A percentile compares a stretch with the other conserved stretches of the same genome.
Evolutionary conservation across 1,284 basidiomycete species (phyloP).

Genomic region (Porphyrellus sp.): DNA sequence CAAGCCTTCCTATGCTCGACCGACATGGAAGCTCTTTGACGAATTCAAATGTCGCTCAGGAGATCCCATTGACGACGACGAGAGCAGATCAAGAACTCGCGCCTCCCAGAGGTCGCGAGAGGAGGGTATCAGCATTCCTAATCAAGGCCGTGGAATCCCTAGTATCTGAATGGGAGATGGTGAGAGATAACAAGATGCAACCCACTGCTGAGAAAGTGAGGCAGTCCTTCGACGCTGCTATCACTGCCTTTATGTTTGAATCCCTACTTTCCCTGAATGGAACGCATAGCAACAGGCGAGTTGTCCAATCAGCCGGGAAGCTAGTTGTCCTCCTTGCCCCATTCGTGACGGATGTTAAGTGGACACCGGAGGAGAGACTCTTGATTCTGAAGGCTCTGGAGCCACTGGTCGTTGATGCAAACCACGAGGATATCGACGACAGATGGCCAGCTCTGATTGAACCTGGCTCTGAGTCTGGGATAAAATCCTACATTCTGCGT

Average conservation of each 20-base stretch:
- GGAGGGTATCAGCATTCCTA: conserved; percentile 65
- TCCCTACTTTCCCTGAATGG: conserved; percentile 63
- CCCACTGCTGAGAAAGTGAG: conserved; percentile 62
- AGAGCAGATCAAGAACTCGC: conserved; percentile 35
- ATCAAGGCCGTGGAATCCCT: conserved; percentile 56
- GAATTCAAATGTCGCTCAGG: conserved; percentile 1
- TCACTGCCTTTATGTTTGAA: conserved; percentile 67
- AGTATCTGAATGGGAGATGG: conserved; percentile 46
- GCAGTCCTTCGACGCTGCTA: conserved; percentile 63
- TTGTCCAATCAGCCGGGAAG: conserved; percentile 60
- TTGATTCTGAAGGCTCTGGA: conserved; percentile 64
- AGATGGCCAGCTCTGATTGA: conserved; percentile 57
- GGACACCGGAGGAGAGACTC: conserved; percentile 60
- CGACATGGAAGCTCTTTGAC: conserved; percentile 2
- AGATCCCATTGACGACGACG: conserved; percentile 3
- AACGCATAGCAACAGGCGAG: conserved; percentile 52
- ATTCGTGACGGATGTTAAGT: conserved; percentile 44
- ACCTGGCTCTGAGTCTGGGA: conserved; percentile 65
- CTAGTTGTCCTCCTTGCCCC: conserved; percentile 46
- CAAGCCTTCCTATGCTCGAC: conserved; percentile 51
- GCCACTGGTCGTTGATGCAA: conserved; percentile 47
- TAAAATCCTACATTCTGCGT: conserved; percentile 52
- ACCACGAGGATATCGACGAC: conserved; percentile 28
- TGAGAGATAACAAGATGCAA: conserved; percentile 35
- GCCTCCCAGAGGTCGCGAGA: conserved; percentile 52